phyloP scores from a whole-genome alignment of 2,329 filamentous ascomycete genomes.

The Stemphylium beticola region DNA sequence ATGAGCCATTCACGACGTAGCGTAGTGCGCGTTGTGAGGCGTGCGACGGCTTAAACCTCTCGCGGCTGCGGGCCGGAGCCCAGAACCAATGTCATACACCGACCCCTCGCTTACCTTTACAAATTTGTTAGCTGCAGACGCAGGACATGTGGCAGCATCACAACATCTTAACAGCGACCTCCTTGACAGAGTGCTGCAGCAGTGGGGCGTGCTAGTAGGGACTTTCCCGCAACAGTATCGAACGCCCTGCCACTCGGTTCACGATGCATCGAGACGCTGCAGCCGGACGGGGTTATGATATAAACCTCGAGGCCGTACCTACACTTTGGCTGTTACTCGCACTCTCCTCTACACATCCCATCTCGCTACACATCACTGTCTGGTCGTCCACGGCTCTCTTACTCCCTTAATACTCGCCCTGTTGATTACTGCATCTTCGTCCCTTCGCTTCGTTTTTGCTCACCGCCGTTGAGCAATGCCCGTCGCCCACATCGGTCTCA shows the following conservation, averaged over 20 bases:
- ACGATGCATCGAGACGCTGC: slow-evolving; percentile 34
- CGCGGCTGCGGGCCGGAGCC: slow-evolving; percentile 38
- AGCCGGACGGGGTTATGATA: slow-evolving; percentile 34
- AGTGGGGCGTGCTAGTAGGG: slow-evolving; percentile 42
- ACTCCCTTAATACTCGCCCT: slow-evolving; percentile 3
- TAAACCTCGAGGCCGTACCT: slow-evolving; percentile 40
- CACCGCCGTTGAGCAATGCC: slow-evolving; percentile 57
- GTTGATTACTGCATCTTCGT: slow-evolving; percentile 21
- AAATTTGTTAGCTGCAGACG: slow-evolving; percentile 46
- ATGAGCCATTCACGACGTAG: slow-evolving; percentile 21
- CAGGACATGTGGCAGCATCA: slow-evolving; percentile 51
- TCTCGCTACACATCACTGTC: slow-evolving; percentile 20
- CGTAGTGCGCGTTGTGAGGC: slow-evolving; percentile 37
- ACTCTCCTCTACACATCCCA: background rate
- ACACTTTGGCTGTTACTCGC: slow-evolving; percentile 5
- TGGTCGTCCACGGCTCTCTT: slow-evolving; percentile 15
- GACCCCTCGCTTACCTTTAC: slow-evolving; percentile 35
- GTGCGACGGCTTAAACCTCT: slow-evolving; percentile 31
- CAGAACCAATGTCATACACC: slow-evolving; percentile 39
- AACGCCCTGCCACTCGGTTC: slow-evolving; percentile 36
- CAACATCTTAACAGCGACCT: slow-evolving; percentile 42
- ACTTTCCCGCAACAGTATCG: slow-evolving; percentile 42
- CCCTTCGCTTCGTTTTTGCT: slow-evolving; percentile 16
- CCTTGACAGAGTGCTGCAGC: slow-evolving; percentile 44
- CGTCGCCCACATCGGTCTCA: slow-evolving; percentile 67